Base-by-base conservation (phyloP, 1,284 basidiomycete species). In the Microbotryum scabiosae region DNA sequence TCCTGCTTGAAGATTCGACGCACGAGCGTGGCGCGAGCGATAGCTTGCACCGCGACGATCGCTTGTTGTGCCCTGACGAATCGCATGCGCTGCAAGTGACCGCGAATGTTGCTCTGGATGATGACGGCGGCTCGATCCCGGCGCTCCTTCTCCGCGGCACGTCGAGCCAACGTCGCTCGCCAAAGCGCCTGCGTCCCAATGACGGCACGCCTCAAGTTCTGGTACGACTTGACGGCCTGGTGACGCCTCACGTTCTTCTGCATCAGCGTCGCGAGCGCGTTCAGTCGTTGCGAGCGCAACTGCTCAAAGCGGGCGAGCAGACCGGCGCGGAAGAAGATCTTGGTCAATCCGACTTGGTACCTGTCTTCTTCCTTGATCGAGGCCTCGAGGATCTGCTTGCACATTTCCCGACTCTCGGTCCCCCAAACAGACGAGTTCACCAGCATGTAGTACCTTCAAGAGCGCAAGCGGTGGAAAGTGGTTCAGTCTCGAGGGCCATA, bases 271-370 rank as follows among this genome's bases (percentile, higher is more conserved):
- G 94, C 91, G 74, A 98, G 84, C 21, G 84, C 79, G 73, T 97
- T 94, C 59, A 98, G 82, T 63, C 88, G 82, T 64, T 88, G 85
- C 8, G 90, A 86, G 30, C 96, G 86, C 56, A 92, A 79, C 41
- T 90, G 85, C 76, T 99, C 96, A 57, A 99, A 82, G 18, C 89
- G 86, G n/a, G 96, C 94, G 48, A 99, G 85, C 89, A 98, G 97
- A 68, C 96, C 96, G 14, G 96, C 92, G 58, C 96, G 85, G 84
- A 99, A 98, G 80, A 99, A 99, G 72, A 99, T 96, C 79, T 99
- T 99, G 43, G 90, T 97, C 26, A 93, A 81, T 69, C 96, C 96
- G 71, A 87, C 85, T 78, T 98, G 96, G 76, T 96, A 97, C 80
- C 97, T 97, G 79, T 97, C 90, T 26, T 86, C 82, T 69, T 98